Evolutionary conservation across 1,284 basidiomycete species (phyloP), one percentile per base, ranked within the genome.

Genomic region (Moesziomyces globuligerus): DNA sequence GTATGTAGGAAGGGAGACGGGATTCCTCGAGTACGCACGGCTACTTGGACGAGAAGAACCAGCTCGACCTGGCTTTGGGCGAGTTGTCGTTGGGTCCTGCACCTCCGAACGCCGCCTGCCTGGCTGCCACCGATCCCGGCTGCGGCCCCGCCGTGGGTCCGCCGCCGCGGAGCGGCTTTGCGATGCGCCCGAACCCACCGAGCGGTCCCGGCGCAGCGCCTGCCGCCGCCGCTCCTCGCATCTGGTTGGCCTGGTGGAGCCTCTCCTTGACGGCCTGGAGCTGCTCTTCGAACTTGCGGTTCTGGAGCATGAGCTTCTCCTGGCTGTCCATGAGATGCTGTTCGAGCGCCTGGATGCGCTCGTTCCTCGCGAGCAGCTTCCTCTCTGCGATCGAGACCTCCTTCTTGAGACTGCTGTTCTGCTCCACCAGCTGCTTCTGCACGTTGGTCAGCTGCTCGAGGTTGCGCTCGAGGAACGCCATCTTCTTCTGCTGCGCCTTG

Each of bases 341-440:
- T 83, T 99, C 96, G 68, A 99, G 86, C 40, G 58, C 65, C 45
- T 76, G 75, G 84, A 99, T 98, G 75, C 96, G 90, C 84, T 98
- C 96, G 82, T 97, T 98, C 48, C 96, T 89, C 25, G 94, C 93
- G 71, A 95, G 87, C 36, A 99, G 85, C 85, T 98, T 98, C 78
- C 94, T 90, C 84, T 98, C 96, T 47, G 95, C 93, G 70, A 96
- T 91, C 23, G 93, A 93, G 32, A 94, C 91, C 84, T 98, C 96
- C 85, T 96, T 97, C 88, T 99, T 99, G 76, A 99, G 86, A 20
- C 90, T 88, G 17, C 93, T 91, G 85, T 99, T 99, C 85, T 99
- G 96, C 84, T 98, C 96, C 58, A 98, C 95, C 61, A 99, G 90
- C 89, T 97, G 94, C 85, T 97, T 97, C 87, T 98, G 96, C 32